These are phyloP conservation scores for Saprolegnia parasitica DNA, from an alignment of 352 stramenopile species.

Conservation along the genomic window DNA sequence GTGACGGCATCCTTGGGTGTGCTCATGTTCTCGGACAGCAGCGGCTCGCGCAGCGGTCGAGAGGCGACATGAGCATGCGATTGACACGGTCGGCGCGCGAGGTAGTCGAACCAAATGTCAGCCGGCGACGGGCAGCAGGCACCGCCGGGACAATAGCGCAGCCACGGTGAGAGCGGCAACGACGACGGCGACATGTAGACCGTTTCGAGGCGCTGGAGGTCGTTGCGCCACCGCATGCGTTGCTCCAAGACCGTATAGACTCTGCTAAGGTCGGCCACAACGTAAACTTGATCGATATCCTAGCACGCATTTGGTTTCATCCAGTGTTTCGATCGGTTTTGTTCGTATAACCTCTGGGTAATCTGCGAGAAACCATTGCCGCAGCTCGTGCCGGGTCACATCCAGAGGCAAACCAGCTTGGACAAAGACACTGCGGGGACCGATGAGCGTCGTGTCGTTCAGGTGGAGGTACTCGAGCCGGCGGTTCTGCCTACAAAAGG, in stretches of 20 bases:
- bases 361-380: constrained; percentile 35
- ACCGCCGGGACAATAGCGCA: constrained; percentile 57
- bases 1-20: not conserved
- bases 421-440: constrained; percentile 65
- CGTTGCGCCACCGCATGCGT: constrained; percentile 41
- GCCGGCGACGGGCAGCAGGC: constrained; percentile 41
- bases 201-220: constrained; percentile 46
- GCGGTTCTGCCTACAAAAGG: constrained; percentile 41
- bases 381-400: constrained; percentile 43
- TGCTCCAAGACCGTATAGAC: constrained; percentile 53
- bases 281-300: constrained; percentile 48
- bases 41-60: not conserved
- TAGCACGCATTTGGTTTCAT: too few relatives aligned
- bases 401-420: constrained; percentile 46
- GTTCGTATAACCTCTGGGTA: constrained; percentile 35
- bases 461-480: constrained; percentile 43
- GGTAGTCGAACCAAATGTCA: constrained; percentile 43
- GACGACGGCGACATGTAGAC: constrained; percentile 50
- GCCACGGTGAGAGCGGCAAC: constrained; percentile 42
- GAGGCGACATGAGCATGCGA: constrained; percentile 36
- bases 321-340: too few relatives aligned
- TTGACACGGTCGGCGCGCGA: constrained; percentile 50
- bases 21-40: not conserved
- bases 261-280: constrained; percentile 54
- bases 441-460: constrained; percentile 60